Conservation (phyloP, 176 grass and related monocot species). For the Triticum timopheevii region DNA sequence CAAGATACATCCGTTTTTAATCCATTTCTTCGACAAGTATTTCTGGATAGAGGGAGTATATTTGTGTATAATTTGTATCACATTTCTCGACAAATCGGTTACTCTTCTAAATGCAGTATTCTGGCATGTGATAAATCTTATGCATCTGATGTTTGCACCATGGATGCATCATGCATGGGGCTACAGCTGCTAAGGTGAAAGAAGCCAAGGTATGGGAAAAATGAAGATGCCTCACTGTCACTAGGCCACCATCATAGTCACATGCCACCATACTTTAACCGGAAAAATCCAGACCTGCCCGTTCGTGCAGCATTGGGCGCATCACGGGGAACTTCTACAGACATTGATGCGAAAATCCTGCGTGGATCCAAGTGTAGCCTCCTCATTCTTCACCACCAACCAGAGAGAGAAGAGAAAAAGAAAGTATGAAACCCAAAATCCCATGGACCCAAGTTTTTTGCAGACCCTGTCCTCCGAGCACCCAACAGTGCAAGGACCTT, state of each 20-base stretch:
- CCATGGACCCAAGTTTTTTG: slow-evolving; percentile 68
- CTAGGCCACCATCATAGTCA: slow-evolving; percentile 40
- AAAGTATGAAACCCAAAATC: slow-evolving; percentile 50
- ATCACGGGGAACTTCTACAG: slow-evolving; percentile 42
- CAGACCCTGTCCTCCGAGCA: slow-evolving; percentile 72
- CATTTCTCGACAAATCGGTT: neutral
- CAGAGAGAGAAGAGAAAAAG: neutral
- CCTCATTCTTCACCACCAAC: slow-evolving; percentile 49
- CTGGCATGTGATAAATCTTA: neutral
- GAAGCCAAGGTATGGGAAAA: slow-evolving; percentile 18
- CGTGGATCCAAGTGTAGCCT: slow-evolving; percentile 57
- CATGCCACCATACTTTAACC: slow-evolving; percentile 30
- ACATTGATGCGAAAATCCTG: slow-evolving; percentile 95
- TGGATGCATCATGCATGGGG: neutral
- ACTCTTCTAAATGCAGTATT: neutral
- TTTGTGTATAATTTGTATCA: neutral
- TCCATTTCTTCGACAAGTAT: too few species aligned
- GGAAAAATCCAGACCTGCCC: slow-evolving; percentile 9
- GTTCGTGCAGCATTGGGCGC: slow-evolving; percentile 41
- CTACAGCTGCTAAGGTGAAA: slow-evolving; percentile 20
- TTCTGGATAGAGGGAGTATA: too few species aligned
- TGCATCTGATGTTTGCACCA: slow-evolving; percentile 13
- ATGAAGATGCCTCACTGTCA: slow-evolving; percentile 22
- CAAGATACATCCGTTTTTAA: too few species aligned
- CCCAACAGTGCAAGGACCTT: slow-evolving; percentile 62